Evolutionary conservation across 2,329 filamentous ascomycete species (phyloP).

Genomic region (Curvularia sp.): DNA sequence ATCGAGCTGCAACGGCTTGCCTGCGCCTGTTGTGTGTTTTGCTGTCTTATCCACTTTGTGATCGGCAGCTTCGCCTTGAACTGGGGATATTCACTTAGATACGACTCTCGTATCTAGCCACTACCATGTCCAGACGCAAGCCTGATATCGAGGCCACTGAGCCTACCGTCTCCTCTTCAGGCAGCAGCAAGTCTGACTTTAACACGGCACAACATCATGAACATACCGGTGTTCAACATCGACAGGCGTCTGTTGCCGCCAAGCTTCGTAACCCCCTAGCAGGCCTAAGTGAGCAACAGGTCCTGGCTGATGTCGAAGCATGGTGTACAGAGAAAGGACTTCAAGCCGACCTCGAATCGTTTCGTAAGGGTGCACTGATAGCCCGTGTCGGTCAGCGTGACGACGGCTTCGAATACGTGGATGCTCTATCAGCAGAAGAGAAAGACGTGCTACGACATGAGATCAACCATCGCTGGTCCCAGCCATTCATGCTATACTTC

Average conservation of each 20-base stretch:
- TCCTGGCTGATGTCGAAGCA: constrained; percentile 62
- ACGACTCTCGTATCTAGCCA: constrained; percentile 1
- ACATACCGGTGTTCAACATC: constrained; percentile 23
- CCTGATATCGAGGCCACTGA: constrained; percentile 41
- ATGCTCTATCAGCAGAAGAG: constrained; percentile 63
- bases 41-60: constrained; percentile 15
- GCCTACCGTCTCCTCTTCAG: constrained; percentile 28
- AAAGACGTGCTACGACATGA: constrained; percentile 65
- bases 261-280: constrained; percentile 63
- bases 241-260: constrained; percentile 35
- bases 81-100: constrained; percentile 4
- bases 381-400: constrained; percentile 57
- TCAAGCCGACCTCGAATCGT: constrained; percentile 57
- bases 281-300: constrained; percentile 59
- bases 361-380: constrained; percentile 61
- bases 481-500: constrained; percentile 70
- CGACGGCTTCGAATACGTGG: constrained; percentile 57
- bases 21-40: constrained; percentile 6
- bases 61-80: constrained; percentile 1
- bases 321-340: constrained; percentile 62
- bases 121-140: constrained; percentile 33
- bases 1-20: constrained; percentile 6
- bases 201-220: constrained; percentile 32
- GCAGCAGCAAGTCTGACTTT: constrained; percentile 36
- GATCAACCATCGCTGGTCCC: constrained; percentile 71